Base-by-base conservation (phyloP, 2,329 filamentous ascomycete genomes). In the Fusarium sp. region DNA sequence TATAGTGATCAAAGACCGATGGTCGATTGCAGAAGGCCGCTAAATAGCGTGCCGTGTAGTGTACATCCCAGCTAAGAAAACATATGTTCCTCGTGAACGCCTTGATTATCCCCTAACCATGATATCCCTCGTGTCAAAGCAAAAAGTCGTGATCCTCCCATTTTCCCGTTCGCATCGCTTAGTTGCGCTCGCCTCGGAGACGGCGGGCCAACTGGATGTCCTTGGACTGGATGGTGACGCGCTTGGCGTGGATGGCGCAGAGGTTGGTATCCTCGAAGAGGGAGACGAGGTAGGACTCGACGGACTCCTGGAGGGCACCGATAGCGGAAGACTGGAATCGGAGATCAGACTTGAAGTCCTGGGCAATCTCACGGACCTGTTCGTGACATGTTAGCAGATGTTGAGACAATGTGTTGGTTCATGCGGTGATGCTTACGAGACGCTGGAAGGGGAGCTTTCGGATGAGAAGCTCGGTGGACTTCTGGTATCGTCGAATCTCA, bases 291-390 rank as follows among this genome's bases (percentile, higher is more conserved):
- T 97, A 98, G 4, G 96, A 97, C 87, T 99, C 96, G 72, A 97
- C 94, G 56, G 96, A 97, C 87, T 99, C 96, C 86, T 99, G 95
- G 40, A 99, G 90, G 71, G 96, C 96, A 78, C 93, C 92, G 79
- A 99, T 97, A 81, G 96, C 96, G 46, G 95, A 97, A 24, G 93
- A 97, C 87, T 99, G 96, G 93, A 97, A 99, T 80, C 94, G 92
- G 67, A 97, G 91, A 73, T 96, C 92, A 75, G 92, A 94, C 86
- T 96, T 96, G 88, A 97, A 94, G 84, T 97, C 92, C 82, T 96
- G 91, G 39, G 94, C 94, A 68, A 98, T 97, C 86, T 99, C 94
- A 87, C 94, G 93, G 72, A 97, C 86, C 86, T 88, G 75, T 60
- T 45, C 9, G n/a, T 24, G n/a, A 26, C 14, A 8, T 30, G 49